Percentiles rank a stretch among this genome's conserved stretches.
phyloP scores from a whole-genome alignment of 2,329 filamentous ascomycete species.

The Talaromyces piceae region DNA sequence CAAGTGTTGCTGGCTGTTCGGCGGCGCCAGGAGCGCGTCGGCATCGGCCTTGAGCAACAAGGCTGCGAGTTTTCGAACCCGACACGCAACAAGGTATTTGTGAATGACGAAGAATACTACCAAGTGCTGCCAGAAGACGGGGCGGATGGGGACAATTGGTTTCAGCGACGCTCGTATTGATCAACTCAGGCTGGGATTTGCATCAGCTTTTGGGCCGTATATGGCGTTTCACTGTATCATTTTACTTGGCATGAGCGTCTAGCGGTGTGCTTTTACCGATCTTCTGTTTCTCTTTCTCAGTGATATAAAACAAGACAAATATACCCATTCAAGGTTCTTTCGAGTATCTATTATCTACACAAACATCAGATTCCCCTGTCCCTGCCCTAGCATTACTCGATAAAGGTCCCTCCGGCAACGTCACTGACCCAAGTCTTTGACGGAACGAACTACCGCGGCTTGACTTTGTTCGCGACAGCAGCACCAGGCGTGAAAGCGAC shows the following conservation, averaged over 20 bases:
- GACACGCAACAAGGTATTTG: conserved; percentile 42
- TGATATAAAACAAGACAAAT: background rate
- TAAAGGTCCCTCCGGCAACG: background rate
- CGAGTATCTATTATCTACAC: background rate
- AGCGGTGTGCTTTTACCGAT: background rate
- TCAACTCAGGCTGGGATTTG: too few species aligned
- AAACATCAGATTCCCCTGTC: background rate
- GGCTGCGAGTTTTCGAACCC: conserved; percentile 48
- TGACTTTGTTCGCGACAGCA: conserved; percentile 7
- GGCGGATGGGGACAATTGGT: conserved; percentile 5
- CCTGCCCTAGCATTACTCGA: background rate
- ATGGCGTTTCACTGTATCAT: background rate
- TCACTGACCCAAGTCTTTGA: background rate
- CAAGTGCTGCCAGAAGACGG: conserved; percentile 16
- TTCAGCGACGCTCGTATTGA: background rate
- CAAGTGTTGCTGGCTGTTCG: conserved; percentile 40
- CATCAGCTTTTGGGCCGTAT: too few species aligned
- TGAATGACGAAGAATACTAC: conserved; percentile 45
- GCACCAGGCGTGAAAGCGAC: conserved; percentile 8
- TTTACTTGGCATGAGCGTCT: background rate
- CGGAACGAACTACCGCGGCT: background rate
- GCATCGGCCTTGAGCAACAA: conserved; percentile 46
- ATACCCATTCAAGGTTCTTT: background rate
- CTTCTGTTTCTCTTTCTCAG: too few species aligned
- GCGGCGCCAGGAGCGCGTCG: conserved; percentile 44